phyloP scores from a whole-genome alignment of 805 yeast species.

The Yarrowia sp. region DNA sequence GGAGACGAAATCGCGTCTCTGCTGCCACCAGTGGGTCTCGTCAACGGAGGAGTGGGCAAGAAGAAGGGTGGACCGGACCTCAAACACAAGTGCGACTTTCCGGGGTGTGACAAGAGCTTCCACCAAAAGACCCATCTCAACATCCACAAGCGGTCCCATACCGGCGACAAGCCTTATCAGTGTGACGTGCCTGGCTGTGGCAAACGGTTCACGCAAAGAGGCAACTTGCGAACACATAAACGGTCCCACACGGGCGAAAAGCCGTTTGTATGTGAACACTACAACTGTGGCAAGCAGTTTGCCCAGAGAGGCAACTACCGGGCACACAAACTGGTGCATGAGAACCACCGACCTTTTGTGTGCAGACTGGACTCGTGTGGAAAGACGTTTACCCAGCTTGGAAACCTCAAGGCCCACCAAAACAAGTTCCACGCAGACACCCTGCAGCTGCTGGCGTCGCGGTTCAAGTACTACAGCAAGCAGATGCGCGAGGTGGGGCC shows the following conservation, averaged over 20 bases:
- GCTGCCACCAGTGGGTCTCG: constrained; percentile 56
- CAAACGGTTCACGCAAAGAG: constrained; percentile 85
- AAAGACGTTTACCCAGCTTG: constrained; percentile 85
- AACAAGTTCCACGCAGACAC: constrained; percentile 80
- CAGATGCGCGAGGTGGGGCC: constrained; percentile 29
- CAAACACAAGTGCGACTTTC: constrained; percentile 36
- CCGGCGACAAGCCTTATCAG: constrained; percentile 79
- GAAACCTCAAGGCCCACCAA: constrained; percentile 91
- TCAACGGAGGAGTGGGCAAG: constrained; percentile 79
- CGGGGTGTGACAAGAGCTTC: constrained; percentile 69
- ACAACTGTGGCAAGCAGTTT: constrained; percentile 66
- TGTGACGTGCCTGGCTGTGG: constrained; percentile 64
- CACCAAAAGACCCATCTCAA: constrained; percentile 90
- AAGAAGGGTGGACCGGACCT: constrained; percentile 40
- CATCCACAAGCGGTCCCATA: constrained; percentile 82
- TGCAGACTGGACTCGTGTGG: constrained; percentile 80
- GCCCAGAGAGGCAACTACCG: constrained; percentile 90
- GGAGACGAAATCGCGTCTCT: constrained; percentile 41
- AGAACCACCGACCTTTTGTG: constrained; percentile 68
- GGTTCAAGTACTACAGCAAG: constrained; percentile 37
- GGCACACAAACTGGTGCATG: constrained; percentile 81
- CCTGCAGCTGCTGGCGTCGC: constrained; percentile 59
- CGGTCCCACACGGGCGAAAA: constrained; percentile 89
- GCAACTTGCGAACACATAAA: constrained; percentile 79
- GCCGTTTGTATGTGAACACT: constrained; percentile 69